These are phyloP conservation scores for Daedaleopsis sinensis DNA, from an alignment of 768 basidiomycete genomes.

Conservation along the genomic window DNA sequence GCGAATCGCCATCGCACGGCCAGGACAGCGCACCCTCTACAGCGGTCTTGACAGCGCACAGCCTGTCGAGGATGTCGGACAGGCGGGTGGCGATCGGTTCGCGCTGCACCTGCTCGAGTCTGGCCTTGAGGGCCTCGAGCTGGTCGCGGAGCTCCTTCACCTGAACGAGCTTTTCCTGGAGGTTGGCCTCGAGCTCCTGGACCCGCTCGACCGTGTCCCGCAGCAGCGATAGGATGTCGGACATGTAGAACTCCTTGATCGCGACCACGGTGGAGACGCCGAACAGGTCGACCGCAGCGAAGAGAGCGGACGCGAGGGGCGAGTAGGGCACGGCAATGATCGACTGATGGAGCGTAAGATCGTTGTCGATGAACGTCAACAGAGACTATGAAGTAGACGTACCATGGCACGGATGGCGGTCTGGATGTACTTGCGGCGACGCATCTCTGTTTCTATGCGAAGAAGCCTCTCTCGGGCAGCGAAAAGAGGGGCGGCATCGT, in stretches of 20 bases:
- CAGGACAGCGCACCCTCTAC: neutral
- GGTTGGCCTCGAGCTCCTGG: neutral
- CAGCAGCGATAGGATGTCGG: neutral
- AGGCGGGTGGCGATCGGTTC: neutral
- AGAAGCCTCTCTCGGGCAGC: neutral
- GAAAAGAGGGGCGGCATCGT: neutral
- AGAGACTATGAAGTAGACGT: neutral
- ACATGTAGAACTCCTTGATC: neutral
- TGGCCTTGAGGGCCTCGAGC: neutral
- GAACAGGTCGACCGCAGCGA: neutral
- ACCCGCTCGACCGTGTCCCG: neutral
- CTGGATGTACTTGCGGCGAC: neutral
- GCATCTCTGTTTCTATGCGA: neutral
- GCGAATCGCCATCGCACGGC: neutral
- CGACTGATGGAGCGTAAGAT: neutral
- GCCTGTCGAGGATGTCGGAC: neutral
- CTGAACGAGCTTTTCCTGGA: neutral
- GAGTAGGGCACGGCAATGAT: constrained; percentile 2
- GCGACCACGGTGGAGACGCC: neutral
- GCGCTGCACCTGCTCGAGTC: neutral
- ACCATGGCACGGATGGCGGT: constrained; percentile 1
- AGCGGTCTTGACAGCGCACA: neutral
- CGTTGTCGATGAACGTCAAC: too few species aligned
- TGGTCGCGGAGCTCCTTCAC: neutral
- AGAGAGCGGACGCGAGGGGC: neutral